Conservation (phyloP, 1,139 yeast genomes). For the Yamadazyma aaseri region DNA sequence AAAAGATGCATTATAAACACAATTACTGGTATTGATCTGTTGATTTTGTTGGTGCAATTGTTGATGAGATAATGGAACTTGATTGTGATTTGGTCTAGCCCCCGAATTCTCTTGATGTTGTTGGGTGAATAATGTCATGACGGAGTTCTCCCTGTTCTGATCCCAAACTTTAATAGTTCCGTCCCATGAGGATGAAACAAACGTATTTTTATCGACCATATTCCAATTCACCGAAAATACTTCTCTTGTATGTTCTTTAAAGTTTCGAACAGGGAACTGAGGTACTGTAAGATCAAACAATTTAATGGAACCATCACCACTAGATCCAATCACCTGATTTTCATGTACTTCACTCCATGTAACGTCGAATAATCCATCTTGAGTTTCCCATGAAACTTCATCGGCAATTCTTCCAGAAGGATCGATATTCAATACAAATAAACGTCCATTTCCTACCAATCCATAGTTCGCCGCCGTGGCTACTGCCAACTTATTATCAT, state of each 20-base stretch:
- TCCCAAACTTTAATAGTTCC: slow-evolving; percentile 77
- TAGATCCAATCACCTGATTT: slow-evolving; percentile 76
- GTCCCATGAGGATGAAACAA: slow-evolving; percentile 89
- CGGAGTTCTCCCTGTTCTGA: slow-evolving; percentile 58
- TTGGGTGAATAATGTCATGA: slow-evolving; percentile 52
- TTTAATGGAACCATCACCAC: slow-evolving; percentile 88
- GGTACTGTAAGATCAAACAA: slow-evolving; percentile 72
- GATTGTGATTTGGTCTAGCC: slow-evolving; percentile 21
- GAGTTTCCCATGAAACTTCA: slow-evolving; percentile 75
- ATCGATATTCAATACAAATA: slow-evolving; percentile 66
- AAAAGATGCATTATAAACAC: slow-evolving; percentile 77
- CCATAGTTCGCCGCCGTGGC: slow-evolving; percentile 94
- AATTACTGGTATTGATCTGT: slow-evolving; percentile 38
- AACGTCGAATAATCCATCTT: slow-evolving; percentile 85
- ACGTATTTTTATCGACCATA: slow-evolving; percentile 66
- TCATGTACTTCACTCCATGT: slow-evolving; percentile 92
- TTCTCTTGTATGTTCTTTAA: slow-evolving; percentile 78
- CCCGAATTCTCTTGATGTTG: slow-evolving; percentile 28
- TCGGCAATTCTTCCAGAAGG: slow-evolving; percentile 59
- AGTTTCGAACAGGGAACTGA: slow-evolving; percentile 72
- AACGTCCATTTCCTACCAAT: slow-evolving; percentile 87
- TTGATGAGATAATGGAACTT: slow-evolving; percentile 35
- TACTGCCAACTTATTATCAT: slow-evolving; percentile 85
- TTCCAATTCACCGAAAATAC: slow-evolving; percentile 92
- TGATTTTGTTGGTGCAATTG: slow-evolving; percentile 23